Conservation (phyloP, 2,329 filamentous ascomycete species). For the Endothia cerciana region DNA sequence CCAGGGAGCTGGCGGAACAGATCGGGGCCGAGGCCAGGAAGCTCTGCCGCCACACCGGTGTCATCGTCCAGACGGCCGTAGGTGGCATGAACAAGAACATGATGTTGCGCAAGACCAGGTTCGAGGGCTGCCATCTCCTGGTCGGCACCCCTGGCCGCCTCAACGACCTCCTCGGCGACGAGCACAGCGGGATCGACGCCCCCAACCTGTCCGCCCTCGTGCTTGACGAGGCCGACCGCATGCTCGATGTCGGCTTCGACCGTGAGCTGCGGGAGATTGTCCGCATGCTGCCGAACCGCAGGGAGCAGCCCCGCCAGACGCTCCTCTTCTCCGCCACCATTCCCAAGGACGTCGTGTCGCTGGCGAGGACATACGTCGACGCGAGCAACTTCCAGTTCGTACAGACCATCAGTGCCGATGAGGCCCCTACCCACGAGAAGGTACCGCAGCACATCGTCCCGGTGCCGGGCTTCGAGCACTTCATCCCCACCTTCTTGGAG, state of each 20-base stretch:
- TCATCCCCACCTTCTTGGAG: slow-evolving; percentile 77
- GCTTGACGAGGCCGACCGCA: slow-evolving; percentile 95
- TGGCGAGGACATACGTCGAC: slow-evolving; percentile 80
- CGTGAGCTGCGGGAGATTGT: slow-evolving; percentile 67
- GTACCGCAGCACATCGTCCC: slow-evolving; percentile 80
- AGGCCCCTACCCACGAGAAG: slow-evolving; percentile 80
- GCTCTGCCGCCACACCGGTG: slow-evolving; percentile 65
- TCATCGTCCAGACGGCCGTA: slow-evolving; percentile 77
- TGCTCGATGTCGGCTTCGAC: slow-evolving; percentile 92
- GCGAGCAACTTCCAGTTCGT: slow-evolving; percentile 82
- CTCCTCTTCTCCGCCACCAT: slow-evolving; percentile 96
- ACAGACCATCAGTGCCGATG: slow-evolving; percentile 82
- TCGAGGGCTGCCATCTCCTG: slow-evolving; percentile 82
- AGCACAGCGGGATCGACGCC: slow-evolving; percentile 64
- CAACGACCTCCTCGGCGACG: slow-evolving; percentile 77
- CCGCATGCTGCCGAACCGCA: slow-evolving; percentile 62
- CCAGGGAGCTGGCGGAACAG: slow-evolving; percentile 79
- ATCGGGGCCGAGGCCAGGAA: slow-evolving; percentile 79
- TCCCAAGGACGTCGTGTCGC: slow-evolving; percentile 76
- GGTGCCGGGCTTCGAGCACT: slow-evolving; percentile 72
- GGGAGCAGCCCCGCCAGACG: slow-evolving; percentile 76
- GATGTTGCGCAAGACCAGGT: slow-evolving; percentile 70
- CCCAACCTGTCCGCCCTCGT: slow-evolving; percentile 89
- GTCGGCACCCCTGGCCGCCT: slow-evolving; percentile 90
- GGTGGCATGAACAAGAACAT: slow-evolving; percentile 80